Evolutionary conservation across 441 rosid species (phyloP), one percentile per base, ranked within the genome.

Genomic region (Adansonia grandidieri): DNA sequence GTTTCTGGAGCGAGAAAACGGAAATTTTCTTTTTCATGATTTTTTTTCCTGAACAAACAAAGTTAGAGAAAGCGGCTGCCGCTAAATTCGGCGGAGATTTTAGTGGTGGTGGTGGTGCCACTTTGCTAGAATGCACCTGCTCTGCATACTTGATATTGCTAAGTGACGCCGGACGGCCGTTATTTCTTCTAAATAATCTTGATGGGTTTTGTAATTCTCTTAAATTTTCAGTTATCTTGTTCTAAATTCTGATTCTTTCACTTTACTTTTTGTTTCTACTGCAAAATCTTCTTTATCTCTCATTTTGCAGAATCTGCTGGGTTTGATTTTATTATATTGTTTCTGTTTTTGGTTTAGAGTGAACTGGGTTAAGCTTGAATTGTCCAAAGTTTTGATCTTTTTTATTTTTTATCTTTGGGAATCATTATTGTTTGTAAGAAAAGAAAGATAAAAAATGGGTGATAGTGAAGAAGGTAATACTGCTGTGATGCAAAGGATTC

Each of bases 401-500:
- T 57, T 57, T 9, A 56, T 2, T 9, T n/a, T 56, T 54, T 56
- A 6, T 20, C 5, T 14, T 15, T 53, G 11, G 14, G 11, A 10
- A 51, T 11, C 14, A 13, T 11, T 53, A 11, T 53, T 53, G 6
- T 14, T 11, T 11, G 61, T 6, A 28, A 28, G 32, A 28, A 28
- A 28, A 28, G 32, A 2, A 28, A 28, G 32, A 28, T 28, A 28
- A 45, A 50, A 63, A 77, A 96, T 91, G 97, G 97, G 92, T 77
- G 98, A 92, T 71, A 84, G 89, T 74, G 93, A 88, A 20, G 91
- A 88, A 74, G 90, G 79, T 78, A 89, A 79, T 56, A 82, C 81
- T 75, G 96, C 91, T 45, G 81, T 91, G 92, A 91, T 93, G 84
- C 94, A 84, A 37, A 90, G 97, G 86, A 84, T 91, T 51, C 92